Evolutionary conservation across 768 basidiomycete genomes (phyloP).

Genomic region (Leccinellum albellum): DNA sequence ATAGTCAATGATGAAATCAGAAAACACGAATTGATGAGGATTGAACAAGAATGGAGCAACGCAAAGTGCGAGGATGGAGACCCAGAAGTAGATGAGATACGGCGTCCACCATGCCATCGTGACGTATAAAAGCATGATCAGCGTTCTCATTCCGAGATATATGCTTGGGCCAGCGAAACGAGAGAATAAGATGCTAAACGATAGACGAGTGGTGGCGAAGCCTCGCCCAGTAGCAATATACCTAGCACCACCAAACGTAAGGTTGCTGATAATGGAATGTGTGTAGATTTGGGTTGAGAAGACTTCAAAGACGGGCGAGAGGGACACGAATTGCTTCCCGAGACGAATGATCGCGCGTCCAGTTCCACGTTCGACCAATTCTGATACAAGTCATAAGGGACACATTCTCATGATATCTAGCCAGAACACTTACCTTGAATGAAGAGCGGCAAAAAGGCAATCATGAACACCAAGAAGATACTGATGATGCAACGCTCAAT

Average conservation of each 20-base stretch:
- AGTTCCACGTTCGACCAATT: constrained; percentile 93
- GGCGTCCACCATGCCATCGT: constrained; percentile 90
- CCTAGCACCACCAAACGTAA: constrained; percentile 96
- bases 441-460: constrained; percentile 91
- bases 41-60: constrained; percentile 98
- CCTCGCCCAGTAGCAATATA: constrained; percentile 99
- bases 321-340: constrained; percentile 88
- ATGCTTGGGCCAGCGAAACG: constrained; percentile 98
- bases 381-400: constrained; percentile 37
- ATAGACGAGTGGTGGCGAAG: constrained; percentile 93
- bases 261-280: constrained; percentile 93
- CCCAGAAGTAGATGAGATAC: constrained; percentile 96
- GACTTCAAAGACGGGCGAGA: constrained; percentile 95
- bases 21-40: constrained; percentile 97
- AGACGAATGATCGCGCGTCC: constrained; percentile 88
- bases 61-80: constrained; percentile 88
- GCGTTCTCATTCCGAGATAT: constrained; percentile 91
- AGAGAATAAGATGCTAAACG: constrained; percentile 93
- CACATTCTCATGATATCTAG: constrained; percentile 13
- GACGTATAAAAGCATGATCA: constrained; percentile 91
- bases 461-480: constrained; percentile 98
- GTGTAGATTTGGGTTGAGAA: constrained; percentile 98
- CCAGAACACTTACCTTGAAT: constrained; percentile 66
- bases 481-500: constrained; percentile 94
- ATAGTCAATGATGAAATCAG: constrained; percentile 96